phyloP scores from a whole-genome alignment of 441 rosid species.

The Manihot esculenta region DNA sequence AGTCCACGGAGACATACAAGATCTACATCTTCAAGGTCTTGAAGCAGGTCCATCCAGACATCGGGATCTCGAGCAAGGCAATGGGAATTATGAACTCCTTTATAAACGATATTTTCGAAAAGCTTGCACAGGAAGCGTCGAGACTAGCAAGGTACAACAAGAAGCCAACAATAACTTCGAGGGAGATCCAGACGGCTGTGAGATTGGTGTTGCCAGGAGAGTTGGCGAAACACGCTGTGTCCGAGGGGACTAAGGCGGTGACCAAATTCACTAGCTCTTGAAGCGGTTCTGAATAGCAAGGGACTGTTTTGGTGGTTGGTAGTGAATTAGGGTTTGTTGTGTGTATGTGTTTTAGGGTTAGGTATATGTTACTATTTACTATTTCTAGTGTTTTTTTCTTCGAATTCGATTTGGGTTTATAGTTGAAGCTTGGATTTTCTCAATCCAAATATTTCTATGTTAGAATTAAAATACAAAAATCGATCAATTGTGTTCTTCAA shows the following conservation, averaged over 20 bases:
- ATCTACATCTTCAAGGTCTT: conserved; percentile 33
- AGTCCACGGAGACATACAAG: conserved; percentile 29
- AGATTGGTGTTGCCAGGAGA: conserved; percentile 51
- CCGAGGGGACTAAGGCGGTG: conserved; percentile 59
- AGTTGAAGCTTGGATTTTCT: conserved; percentile 7
- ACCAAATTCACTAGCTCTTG: conserved; percentile 43
- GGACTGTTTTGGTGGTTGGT: neutral
- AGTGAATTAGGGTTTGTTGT: neutral
- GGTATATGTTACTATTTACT: neutral
- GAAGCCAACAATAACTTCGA: conserved; percentile 49
- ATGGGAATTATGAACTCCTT: conserved; percentile 59
- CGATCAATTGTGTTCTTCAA: neutral
- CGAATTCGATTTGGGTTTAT: neutral
- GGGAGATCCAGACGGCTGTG: conserved; percentile 55
- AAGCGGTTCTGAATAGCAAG: neutral
- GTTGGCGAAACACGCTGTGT: conserved; percentile 52
- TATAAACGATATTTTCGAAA: conserved; percentile 54
- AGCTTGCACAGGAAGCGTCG: conserved; percentile 51
- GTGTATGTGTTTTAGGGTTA: conserved; percentile 9
- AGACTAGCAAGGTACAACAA: conserved; percentile 48
- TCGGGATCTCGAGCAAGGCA: conserved; percentile 52
- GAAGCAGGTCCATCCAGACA: conserved; percentile 51
- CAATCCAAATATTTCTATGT: neutral
- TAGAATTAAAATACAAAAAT: conserved; percentile 4
- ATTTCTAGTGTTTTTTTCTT: neutral